Conservation (phyloP, 768 basidiomycete genomes). For the Kondoa malvinella region DNA sequence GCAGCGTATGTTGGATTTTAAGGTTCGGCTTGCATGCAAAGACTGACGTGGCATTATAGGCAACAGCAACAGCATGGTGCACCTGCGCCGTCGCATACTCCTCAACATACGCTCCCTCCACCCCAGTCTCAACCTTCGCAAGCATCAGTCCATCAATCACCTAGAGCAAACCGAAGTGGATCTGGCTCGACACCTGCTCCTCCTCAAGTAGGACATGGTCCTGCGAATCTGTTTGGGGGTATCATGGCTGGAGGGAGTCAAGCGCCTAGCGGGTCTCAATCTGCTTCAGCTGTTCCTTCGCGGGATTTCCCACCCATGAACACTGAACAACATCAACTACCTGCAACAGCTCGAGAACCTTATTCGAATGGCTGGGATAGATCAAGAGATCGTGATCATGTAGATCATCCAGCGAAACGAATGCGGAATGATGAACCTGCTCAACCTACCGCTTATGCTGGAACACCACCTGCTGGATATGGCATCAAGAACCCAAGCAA, state of each 20-base stretch:
- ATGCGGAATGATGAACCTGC: neutral
- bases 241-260: constrained; percentile 4
- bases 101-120: neutral
- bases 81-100: neutral
- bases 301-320: neutral
- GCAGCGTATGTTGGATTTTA: too few species aligned
- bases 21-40: neutral
- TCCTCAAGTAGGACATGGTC: neutral
- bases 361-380: neutral
- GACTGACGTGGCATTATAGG: neutral
- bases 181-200: neutral
- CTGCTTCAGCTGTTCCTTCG: too few species aligned
- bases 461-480: neutral
- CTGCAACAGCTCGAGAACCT: neutral
- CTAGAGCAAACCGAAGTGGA: neutral
- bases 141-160: neutral
- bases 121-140: neutral
- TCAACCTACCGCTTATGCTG: neutral
- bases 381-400: neutral
- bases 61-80: neutral
- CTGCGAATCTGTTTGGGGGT: constrained; percentile 1
- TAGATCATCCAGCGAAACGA: neutral
- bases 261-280: too few species aligned
- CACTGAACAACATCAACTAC: neutral
- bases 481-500: too few species aligned